Evolutionary conservation across 768 basidiomycete species (phyloP).

Genomic region (Trametes elegans): DNA sequence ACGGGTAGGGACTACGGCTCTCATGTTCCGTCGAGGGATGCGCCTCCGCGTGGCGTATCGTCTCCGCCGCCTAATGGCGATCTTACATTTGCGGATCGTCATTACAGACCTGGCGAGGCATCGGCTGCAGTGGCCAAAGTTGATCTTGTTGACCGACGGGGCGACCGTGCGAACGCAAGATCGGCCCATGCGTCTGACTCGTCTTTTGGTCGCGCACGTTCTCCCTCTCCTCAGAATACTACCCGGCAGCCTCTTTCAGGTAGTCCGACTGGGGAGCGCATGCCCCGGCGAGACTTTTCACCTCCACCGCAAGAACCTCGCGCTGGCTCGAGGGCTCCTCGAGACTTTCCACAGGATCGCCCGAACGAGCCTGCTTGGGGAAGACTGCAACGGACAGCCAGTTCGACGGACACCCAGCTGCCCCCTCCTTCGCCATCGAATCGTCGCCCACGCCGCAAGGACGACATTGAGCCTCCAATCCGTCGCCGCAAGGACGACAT

Average conservation of each 20-base stretch:
- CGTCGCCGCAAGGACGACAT: slow-evolving; percentile 12
- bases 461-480: slow-evolving; percentile 11
- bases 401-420: background rate
- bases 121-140: background rate
- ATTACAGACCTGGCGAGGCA: slow-evolving; percentile 54
- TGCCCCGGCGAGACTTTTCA: slow-evolving; percentile 14
- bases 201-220: slow-evolving; percentile 1
- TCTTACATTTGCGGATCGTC: slow-evolving; percentile 59
- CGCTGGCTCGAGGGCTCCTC: slow-evolving; percentile 12
- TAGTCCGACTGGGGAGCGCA: slow-evolving; percentile 22
- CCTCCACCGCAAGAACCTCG: slow-evolving; percentile 12
- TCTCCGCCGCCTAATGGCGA: slow-evolving; percentile 7
- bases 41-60: background rate
- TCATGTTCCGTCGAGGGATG: slow-evolving; percentile 7
- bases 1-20: slow-evolving; percentile 26
- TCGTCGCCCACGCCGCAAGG: slow-evolving; percentile 6
- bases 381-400: slow-evolving; percentile 1
- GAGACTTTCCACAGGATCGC: slow-evolving; percentile 7
- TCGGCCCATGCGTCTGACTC: background rate
- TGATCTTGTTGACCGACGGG: slow-evolving; percentile 14
- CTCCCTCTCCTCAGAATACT: slow-evolving; percentile 1
- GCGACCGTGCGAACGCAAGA: slow-evolving; percentile 7
- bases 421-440: background rate
- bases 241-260: slow-evolving; percentile 14
- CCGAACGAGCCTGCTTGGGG: background rate